phyloP scores from a whole-genome alignment of 208 protist genomes.

The Leishmania aethiopica region DNA sequence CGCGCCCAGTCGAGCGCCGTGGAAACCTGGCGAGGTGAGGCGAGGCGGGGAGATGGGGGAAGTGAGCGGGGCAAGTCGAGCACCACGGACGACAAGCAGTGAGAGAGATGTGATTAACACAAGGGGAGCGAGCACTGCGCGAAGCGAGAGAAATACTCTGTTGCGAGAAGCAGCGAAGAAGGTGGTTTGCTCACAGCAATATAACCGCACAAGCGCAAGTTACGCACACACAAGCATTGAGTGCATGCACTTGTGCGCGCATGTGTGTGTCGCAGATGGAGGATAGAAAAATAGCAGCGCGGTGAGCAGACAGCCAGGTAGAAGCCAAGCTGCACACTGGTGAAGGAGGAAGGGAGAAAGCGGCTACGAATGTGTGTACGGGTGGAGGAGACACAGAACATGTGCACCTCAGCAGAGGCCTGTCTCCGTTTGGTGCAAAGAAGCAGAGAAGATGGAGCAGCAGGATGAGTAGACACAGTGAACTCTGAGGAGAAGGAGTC shows the following conservation, averaged over 20 bases:
- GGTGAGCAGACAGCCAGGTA: neutral
- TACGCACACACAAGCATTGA: neutral
- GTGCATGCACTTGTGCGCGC: neutral
- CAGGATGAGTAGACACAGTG: neutral
- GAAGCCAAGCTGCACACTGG: neutral
- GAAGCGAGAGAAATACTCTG: neutral
- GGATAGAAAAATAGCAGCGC: neutral
- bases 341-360: neutral
- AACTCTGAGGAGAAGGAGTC: neutral
- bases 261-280: too few species aligned
- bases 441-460: neutral
- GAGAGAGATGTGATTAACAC: neutral
- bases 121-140: neutral
- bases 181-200: neutral
- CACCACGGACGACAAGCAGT: neutral
- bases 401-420: neutral
- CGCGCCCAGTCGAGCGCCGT: neutral
- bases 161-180: neutral
- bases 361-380: neutral
- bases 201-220: neutral
- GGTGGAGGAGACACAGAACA: neutral
- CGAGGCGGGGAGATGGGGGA: neutral
- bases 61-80: conserved; percentile 7
- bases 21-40: neutral
- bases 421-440: neutral